Percentiles rank a stretch among this genome's conserved stretches.
Evolutionary conservation across 1,284 basidiomycete species (phyloP).

Genomic region (Cerrena zonata): DNA sequence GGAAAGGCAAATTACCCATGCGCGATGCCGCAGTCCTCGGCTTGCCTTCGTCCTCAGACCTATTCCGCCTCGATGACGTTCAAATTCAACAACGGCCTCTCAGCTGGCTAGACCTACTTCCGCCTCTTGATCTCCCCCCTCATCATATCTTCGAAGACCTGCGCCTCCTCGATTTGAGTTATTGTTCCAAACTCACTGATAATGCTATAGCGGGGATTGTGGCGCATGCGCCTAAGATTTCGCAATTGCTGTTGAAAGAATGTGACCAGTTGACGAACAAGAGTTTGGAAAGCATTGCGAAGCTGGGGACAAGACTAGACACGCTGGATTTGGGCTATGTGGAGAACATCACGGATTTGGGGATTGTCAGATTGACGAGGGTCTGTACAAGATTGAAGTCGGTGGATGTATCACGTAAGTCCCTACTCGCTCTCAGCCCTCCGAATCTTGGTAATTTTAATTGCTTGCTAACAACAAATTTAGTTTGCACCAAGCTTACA

Average conservation of each 20-base stretch:
- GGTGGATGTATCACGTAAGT: conserved; percentile 82
- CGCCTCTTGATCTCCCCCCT: conserved; percentile 48
- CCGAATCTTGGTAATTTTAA: not conserved
- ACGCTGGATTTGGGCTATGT: conserved; percentile 80
- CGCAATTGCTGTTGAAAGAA: conserved; percentile 76
- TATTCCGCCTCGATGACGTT: conserved; percentile 16
- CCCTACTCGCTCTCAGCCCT: not conserved
- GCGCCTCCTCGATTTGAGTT: conserved; percentile 72
- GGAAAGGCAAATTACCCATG: not conserved
- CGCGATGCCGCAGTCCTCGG: not conserved
- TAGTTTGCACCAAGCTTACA: conserved; percentile 77
- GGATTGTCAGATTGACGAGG: conserved; percentile 66
- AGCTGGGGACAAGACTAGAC: conserved; percentile 74
- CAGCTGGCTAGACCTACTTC: conserved; percentile 53
- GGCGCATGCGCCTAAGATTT: conserved; percentile 72
- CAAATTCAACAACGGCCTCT: conserved; percentile 48
- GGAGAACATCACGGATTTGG: conserved; percentile 73
- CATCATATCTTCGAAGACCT: conserved; percentile 63
- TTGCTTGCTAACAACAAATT: conserved; percentile 2
- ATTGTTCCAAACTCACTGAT: conserved; percentile 71
- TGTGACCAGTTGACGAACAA: conserved; percentile 78
- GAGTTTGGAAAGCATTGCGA: conserved; percentile 63
- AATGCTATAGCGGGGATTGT: conserved; percentile 75
- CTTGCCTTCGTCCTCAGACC: conserved; percentile 23
- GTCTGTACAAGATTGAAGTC: conserved; percentile 73